Percentiles rank a stretch among this genome's conserved stretches.
These are phyloP conservation scores for Hypocrella siamensis DNA, from an alignment of 2,329 filamentous ascomycete genomes.

Conservation along the genomic window DNA sequence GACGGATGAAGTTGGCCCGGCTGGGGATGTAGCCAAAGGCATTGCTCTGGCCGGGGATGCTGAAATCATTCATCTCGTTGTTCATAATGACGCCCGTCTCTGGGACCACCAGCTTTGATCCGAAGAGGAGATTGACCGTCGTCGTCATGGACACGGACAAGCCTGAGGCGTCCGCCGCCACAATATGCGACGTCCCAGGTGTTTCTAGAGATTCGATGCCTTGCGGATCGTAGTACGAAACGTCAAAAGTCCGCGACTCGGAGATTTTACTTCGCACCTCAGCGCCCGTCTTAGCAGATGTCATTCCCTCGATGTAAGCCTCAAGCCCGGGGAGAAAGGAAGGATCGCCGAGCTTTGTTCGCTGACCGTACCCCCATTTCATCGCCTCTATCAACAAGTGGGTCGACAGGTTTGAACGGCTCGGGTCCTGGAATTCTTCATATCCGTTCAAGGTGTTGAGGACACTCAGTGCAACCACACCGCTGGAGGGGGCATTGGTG, in stretches of 20 bases:
- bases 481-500: conserved; percentile 57
- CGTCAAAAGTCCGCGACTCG: conserved; percentile 20
- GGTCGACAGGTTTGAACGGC: conserved; percentile 43
- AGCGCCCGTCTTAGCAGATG: conserved; percentile 45
- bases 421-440: conserved; percentile 40
- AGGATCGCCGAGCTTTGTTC: conserved; percentile 62
- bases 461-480: conserved; percentile 53
- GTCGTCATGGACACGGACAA: conserved; percentile 65
- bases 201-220: conserved; percentile 38
- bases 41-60: conserved; percentile 54
- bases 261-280: conserved; percentile 31
- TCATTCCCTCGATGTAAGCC: conserved; percentile 44
- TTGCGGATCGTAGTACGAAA: conserved; percentile 27
- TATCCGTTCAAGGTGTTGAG: conserved; percentile 66
- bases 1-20: conserved; percentile 58
- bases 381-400: conserved; percentile 76
- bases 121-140: conserved; percentile 69
- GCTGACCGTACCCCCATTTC: conserved; percentile 63
- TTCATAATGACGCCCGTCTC: conserved; percentile 69
- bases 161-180: conserved; percentile 52
- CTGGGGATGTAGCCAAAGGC: conserved; percentile 65
- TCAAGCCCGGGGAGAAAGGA: conserved; percentile 47
- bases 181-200: conserved; percentile 52
- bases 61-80: conserved; percentile 56
- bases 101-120: conserved; percentile 58